phyloP scores from a whole-genome alignment of 441 rosid genomes.

The Biscutella auriculata region DNA sequence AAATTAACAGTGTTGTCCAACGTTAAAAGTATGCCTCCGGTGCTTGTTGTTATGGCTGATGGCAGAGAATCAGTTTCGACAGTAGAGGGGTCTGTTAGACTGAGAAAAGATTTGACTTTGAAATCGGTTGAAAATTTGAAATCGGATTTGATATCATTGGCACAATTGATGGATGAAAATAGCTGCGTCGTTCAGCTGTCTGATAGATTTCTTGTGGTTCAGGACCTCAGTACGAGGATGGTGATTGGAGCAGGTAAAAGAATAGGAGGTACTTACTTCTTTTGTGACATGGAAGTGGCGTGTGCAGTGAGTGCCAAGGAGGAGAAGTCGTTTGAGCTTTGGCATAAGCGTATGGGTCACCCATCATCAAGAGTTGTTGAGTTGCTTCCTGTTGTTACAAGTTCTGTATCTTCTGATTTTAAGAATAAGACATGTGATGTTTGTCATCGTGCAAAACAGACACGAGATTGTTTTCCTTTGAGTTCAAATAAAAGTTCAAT shows the following conservation, averaged over 20 bases:
- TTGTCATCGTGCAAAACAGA: neutral
- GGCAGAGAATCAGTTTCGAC: neutral
- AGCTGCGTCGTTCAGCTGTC: too few species aligned
- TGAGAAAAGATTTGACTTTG: neutral
- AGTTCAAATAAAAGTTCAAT: neutral
- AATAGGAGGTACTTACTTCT: too few species aligned
- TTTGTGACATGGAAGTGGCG: too few species aligned
- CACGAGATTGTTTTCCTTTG: neutral
- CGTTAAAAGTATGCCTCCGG: neutral
- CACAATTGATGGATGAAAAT: too few species aligned
- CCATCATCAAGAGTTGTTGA: too few species aligned
- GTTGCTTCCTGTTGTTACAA: too few species aligned
- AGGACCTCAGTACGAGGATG: too few species aligned
- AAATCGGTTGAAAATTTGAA: neutral
- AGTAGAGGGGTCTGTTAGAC: neutral
- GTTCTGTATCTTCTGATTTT: neutral
- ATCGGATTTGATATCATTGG: neutral
- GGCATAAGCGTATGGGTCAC: too few species aligned
- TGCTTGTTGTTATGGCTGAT: neutral
- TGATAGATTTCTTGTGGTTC: too few species aligned
- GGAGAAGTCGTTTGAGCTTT: too few species aligned
- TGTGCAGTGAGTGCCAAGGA: too few species aligned
- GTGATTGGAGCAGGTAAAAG: too few species aligned
- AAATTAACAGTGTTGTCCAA: fast-evolving
- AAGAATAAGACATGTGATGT: neutral